Percentiles rank a stretch among this genome's conserved stretches.
These are phyloP conservation scores for Eruca vesicaria DNA, from an alignment of 441 rosid species.

Conservation along the genomic window DNA sequence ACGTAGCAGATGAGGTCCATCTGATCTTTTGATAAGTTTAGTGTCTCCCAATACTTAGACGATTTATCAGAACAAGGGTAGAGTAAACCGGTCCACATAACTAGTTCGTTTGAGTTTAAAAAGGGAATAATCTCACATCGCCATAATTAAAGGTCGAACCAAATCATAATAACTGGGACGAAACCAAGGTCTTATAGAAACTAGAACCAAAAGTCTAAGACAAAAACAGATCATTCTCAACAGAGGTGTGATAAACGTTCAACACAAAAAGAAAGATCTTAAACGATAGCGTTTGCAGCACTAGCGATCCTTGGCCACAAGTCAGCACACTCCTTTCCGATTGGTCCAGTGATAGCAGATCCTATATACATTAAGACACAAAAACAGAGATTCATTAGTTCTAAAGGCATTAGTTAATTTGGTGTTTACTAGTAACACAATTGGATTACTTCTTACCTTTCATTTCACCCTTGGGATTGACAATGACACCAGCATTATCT, in stretches of 20 bases:
- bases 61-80: too few relatives aligned
- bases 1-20: too few relatives aligned
- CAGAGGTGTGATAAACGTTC: background rate
- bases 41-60: too few relatives aligned
- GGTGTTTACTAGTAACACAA: background rate
- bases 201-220: conserved; percentile 7
- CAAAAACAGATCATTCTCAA: conserved; percentile 15
- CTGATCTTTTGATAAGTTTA: too few relatives aligned
- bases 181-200: background rate
- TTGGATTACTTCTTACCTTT: conserved; percentile 15
- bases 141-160: background rate
- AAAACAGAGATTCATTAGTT: background rate
- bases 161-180: background rate
- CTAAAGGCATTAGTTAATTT: background rate
- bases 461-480: conserved; percentile 39
- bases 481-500: conserved; percentile 38
- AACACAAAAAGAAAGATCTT: conserved; percentile 7
- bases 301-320: conserved; percentile 37
- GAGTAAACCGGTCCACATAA: too few relatives aligned
- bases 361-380: conserved; percentile 19
- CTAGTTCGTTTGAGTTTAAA: background rate
- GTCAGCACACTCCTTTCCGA: conserved; percentile 37
- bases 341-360: conserved; percentile 38
- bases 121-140: background rate
- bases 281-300: conserved; percentile 37